Base-by-base conservation (phyloP, 768 basidiomycete species). In the Agaricus sinodeliciosus region DNA sequence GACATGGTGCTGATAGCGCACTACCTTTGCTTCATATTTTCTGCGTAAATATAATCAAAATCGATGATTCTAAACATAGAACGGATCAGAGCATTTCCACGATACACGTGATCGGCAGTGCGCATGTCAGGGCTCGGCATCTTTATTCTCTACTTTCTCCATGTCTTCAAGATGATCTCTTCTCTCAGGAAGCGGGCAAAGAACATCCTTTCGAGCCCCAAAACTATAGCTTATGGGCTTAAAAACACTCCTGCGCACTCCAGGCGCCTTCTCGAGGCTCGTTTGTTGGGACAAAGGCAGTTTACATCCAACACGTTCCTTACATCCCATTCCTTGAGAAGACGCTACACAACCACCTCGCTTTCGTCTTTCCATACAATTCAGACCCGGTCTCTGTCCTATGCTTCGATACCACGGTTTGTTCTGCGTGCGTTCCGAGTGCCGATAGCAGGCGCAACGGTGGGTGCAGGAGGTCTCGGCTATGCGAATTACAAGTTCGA, bases 401-500 rank as follows among this genome's bases (percentile, higher is more conserved):
- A 95, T 66, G 77, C 84, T 3, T 87, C 91, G 9, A 87, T 96
- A 56, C 94, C 94, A n/a, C 75, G 84, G 58, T 89, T 95, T 58
- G 81, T 95, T 42, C 83, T 86, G 0, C 78, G 91, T 42, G 93
- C 93, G 0, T 93, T 96, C 62, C 76, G 87, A 47, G 83, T 96
- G 1, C 94, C 94, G 25, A 78, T 92, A 55, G 93, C 91, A 13
- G 92, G 88, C 5, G 87, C 85, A 34, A 91, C 91, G 1, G 80
- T 94, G 22, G 94, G 94, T 3, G 94, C 88, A 0, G 94, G 94
- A 9, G 86, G 91, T 0, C 72, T 95, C 52, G 91, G 90, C 4
- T 98, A 96, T 69, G 94, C 93, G 18, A 94, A 95, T 66, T 95
- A 95, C 74, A 94, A 94, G 71, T 85, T 95, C 61, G 94, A 98